Evolutionary conservation across 176 grass and related monocot genomes (phyloP), one percentile per base, ranked within the genome.

Genomic region (Zizania latifolia): DNA sequence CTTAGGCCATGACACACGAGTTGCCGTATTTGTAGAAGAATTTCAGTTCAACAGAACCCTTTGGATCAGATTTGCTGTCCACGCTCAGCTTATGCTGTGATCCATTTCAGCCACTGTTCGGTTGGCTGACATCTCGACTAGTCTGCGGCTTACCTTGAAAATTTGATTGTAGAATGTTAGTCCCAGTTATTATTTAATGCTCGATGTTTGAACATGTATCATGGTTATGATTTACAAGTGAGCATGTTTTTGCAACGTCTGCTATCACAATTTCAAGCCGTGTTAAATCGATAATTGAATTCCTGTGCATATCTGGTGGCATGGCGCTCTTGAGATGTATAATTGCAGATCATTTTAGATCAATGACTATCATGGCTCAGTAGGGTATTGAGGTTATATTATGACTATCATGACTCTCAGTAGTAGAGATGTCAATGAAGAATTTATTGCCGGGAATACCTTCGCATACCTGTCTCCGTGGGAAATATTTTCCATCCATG

Each of bases 1-100:
- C 87, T 99, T 21, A 85, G 89, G 50, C 58, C 36, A 31, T 85
- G 69, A 81, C 72, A 35, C 21, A 8, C 8, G 10, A 10, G 22
- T 22, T 55, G 68, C 68, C 77, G n/a, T 27, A 21, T 15, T 10
- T 3, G 50, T 8, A 23, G 48, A 60, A 58, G n/a, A 77, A 39
- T 44, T 70, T 62, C 22, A 38, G 45, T 77, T 70, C 26, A 10
- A 56, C 26, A 21, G 31, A 60, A 19, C n/a, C 39, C 69, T 38
- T 24, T 12, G 14, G 66, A 78, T 1, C 35, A 21, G 13, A 21
- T 19, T 4, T 19, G 73, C 12, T 14, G 33, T 36, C 57, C 74
- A 21, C 39, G 68, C 10, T 30, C 12, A 31, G 0, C 31, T 75
- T 36, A 36, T 79, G 48, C 38, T 23, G 34, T 27, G 37, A 12